A percentile compares a stretch with the other conserved stretches of the same genome.
Conservation (phyloP, 768 basidiomycete genomes). For the Phlegmacium glaucopus region DNA sequence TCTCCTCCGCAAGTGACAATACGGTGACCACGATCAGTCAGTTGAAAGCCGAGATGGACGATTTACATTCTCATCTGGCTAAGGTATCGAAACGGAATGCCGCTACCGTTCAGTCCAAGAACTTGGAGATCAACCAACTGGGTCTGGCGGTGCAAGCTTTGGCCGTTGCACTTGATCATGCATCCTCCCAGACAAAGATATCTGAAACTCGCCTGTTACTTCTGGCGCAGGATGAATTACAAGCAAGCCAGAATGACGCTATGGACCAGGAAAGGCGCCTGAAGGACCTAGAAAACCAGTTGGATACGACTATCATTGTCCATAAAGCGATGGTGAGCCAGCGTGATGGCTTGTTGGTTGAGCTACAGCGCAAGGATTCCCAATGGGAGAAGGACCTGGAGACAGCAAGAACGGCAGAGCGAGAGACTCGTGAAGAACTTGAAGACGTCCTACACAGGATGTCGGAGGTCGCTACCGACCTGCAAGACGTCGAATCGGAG, state of each 20-base stretch:
- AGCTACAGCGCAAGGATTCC: constrained; percentile 29
- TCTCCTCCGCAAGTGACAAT: constrained; percentile 17
- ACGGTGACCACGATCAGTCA: constrained; percentile 22
- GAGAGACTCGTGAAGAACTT: constrained; percentile 34
- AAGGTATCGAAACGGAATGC: constrained; percentile 11
- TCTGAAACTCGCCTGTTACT: neutral
- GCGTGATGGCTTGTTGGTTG: constrained; percentile 33
- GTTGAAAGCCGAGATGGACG: constrained; percentile 28
- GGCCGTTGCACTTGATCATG: constrained; percentile 11
- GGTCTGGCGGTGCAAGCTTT: constrained; percentile 18
- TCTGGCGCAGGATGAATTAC: constrained; percentile 11
- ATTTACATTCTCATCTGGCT: constrained; percentile 19
- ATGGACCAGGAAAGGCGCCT: constrained; percentile 19
- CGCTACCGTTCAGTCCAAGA: constrained; percentile 20
- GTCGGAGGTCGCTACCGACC: constrained; percentile 38
- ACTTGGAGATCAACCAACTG: constrained; percentile 29
- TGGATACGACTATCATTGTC: constrained; percentile 29
- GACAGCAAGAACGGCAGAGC: constrained; percentile 29
- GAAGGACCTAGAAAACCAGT: constrained; percentile 28
- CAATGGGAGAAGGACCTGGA: constrained; percentile 30
- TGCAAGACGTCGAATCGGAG: constrained; percentile 60
- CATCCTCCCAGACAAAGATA: neutral
- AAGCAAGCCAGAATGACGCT: constrained; percentile 14
- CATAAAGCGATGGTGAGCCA: constrained; percentile 35
- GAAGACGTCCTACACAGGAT: constrained; percentile 43